Base-by-base conservation (phyloP, 2,329 filamentous ascomycete genomes). In the Claviceps cyperi region DNA sequence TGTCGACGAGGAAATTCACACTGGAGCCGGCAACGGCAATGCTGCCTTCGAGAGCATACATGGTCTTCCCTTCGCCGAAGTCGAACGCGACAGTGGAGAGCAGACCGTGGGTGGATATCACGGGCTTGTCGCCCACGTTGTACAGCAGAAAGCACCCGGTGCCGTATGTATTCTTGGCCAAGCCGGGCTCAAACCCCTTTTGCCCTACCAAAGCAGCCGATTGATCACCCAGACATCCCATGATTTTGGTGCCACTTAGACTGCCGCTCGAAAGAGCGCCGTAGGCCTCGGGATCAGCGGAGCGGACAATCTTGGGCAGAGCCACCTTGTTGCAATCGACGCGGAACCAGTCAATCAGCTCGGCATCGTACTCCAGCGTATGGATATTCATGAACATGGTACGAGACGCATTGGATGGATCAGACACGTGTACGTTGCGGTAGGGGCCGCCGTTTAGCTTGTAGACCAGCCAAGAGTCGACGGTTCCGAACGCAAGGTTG, bases 331-430 rank as follows among this genome's bases (percentile, higher is more conserved):
- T 76, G 50, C 70, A 68, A 63, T 90, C 82, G 43, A 91, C 67
- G 41, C 78, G 74, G 69, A 91, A 91, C 70, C 88, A 91, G 45
- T 83, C 73, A 32, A 90, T 69, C 46, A 90, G 74, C 48, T 76
- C 74, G 46, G 84, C 76, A 59, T 87, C 84, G 64, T 91, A 92
- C 58, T 87, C 66, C 43, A 88, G 71, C 1, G 78, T 86, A 59
- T 85, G 74, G 35, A 91, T 73, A 64, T 90, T 86, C 80, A 90
- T 86, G 66, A 92, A 89, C 86, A 90, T 89, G 43, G 86, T 91
- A 56, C 86, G 73, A 3, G 83, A 87, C n/a, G 86, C 86, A 63
- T 92, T 92, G 51, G 84, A 84, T 5, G 83, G 77, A 59, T 92
- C 86, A 1, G 86, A 88, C 52, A 91, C 84, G 61, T 83, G 79